Evolutionary conservation across 1,139 yeast genomes (phyloP).

Genomic region (Scheffersomyces stambukii): DNA sequence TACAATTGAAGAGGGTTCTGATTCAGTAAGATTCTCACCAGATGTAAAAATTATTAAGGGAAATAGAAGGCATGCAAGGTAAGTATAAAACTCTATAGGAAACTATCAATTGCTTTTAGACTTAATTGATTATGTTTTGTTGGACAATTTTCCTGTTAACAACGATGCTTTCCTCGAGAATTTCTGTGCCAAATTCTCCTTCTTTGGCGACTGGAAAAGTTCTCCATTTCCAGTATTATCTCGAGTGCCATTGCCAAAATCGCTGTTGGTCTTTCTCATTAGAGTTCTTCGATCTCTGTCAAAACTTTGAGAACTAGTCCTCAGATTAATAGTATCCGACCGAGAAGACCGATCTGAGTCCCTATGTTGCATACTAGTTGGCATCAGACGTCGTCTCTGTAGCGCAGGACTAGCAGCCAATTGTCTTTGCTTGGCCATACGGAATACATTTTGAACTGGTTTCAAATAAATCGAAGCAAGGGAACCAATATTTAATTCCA

Average conservation of each 20-base stretch:
- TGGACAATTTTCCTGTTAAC: constrained; percentile 19
- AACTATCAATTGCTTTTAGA: constrained; percentile 2
- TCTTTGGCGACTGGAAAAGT: too few species aligned
- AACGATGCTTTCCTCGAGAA: constrained; percentile 32
- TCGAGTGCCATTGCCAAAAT: too few species aligned
- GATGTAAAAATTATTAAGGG: constrained; percentile 57
- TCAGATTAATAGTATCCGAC: too few species aligned
- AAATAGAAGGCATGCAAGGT: constrained; percentile 3
- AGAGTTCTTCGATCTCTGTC: too few species aligned
- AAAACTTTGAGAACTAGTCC: too few species aligned
- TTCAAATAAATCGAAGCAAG: constrained; percentile 81
- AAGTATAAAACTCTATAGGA: constrained; percentile 2
- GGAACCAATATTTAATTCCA: constrained; percentile 78
- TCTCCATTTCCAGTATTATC: too few species aligned
- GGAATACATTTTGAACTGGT: constrained; percentile 76
- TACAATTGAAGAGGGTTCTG: constrained; percentile 54
- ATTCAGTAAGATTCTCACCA: constrained; percentile 51
- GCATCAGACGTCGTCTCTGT: constrained; percentile 18
- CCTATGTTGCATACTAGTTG: constrained; percentile 6
- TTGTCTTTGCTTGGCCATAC: constrained; percentile 53
- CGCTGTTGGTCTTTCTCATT: constrained; percentile 4
- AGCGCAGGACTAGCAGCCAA: constrained; percentile 66
- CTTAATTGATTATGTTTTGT: constrained; percentile 2
- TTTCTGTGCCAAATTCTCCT: constrained; percentile 25
- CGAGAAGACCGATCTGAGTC: constrained; percentile 11